Evolutionary conservation across 345 rosid genomes (phyloP).

Genomic region (Eucalyptus sp.): DNA sequence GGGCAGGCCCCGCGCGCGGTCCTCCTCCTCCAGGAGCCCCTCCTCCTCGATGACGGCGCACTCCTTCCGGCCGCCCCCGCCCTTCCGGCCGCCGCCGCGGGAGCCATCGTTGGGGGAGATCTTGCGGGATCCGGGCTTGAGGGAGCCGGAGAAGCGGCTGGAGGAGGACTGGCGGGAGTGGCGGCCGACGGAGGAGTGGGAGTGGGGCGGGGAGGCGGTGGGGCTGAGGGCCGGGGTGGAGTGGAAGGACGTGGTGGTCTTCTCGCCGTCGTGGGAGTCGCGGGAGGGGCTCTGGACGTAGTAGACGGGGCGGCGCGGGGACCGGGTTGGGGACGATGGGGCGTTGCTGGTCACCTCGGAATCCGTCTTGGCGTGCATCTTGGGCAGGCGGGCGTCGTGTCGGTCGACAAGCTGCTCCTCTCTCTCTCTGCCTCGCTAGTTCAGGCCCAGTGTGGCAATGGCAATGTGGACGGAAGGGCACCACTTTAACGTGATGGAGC

Average conservation of each 20-base stretch:
- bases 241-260: conserved; percentile 89
- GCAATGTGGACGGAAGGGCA: background rate
- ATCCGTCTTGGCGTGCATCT: conserved; percentile 96
- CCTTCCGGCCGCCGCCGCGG: conserved; percentile 33
- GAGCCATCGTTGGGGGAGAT: conserved; percentile 61
- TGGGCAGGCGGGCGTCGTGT: background rate
- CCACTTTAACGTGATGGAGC: background rate
- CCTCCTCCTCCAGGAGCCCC: conserved; percentile 82
- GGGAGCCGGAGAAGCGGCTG: conserved; percentile 80
- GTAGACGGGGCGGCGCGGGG: conserved; percentile 86
- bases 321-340: conserved; percentile 78
- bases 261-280: conserved; percentile 98
- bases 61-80: conserved; percentile 51
- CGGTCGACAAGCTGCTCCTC: background rate
- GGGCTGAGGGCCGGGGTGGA: conserved; percentile 92
- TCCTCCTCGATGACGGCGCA: conserved; percentile 85
- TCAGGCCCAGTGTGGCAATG: background rate
- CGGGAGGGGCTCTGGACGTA: conserved; percentile 93
- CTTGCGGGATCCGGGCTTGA: conserved; percentile 88
- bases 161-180: conserved; percentile 92
- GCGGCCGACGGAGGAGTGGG: conserved; percentile 83
- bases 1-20: conserved; percentile 48
- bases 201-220: conserved; percentile 86
- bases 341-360: conserved; percentile 96
- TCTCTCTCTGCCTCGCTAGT: background rate